phyloP scores from a whole-genome alignment of 352 stramenopile species.

The Phytophthora sp. region DNA sequence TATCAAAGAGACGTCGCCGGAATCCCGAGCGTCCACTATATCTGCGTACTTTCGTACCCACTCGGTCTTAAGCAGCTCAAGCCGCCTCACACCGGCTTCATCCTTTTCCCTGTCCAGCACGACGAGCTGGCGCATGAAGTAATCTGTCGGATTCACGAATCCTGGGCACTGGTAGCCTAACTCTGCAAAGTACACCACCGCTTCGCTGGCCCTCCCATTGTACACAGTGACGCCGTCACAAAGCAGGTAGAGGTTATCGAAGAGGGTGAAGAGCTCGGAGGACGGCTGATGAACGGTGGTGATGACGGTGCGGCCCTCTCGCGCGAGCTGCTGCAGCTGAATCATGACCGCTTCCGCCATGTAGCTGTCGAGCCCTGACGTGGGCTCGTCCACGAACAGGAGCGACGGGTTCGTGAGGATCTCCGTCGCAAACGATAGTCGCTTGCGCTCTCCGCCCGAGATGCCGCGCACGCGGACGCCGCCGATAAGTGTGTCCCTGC shows the following conservation, averaged over 20 bases:
- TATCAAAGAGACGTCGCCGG: neutral
- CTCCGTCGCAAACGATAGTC: slow-evolving; percentile 82
- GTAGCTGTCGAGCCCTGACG: slow-evolving; percentile 62
- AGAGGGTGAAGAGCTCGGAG: slow-evolving; percentile 46
- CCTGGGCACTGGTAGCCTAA: slow-evolving; percentile 37
- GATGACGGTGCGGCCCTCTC: slow-evolving; percentile 82
- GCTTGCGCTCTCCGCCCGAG: slow-evolving; percentile 78
- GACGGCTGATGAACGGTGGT: slow-evolving; percentile 87
- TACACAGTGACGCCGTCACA: slow-evolving; percentile 39
- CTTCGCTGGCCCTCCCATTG: slow-evolving; percentile 37
- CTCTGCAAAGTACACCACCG: slow-evolving; percentile 36
- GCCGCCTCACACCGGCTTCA: slow-evolving; percentile 19
- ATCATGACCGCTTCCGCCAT: slow-evolving; percentile 60
- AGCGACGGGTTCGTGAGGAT: slow-evolving; percentile 81
- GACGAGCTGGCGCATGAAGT: slow-evolving; percentile 50
- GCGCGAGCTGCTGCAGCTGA: slow-evolving; percentile 69
- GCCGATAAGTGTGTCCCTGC: slow-evolving; percentile 53
- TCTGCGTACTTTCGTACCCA: slow-evolving; percentile 10
- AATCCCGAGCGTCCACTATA: neutral
- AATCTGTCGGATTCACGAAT: slow-evolving; percentile 45
- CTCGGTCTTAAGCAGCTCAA: slow-evolving; percentile 25
- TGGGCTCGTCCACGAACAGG: slow-evolving; percentile 89
- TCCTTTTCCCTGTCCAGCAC: slow-evolving; percentile 41
- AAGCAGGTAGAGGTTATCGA: slow-evolving; percentile 45
- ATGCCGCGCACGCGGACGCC: slow-evolving; percentile 50